Percentiles rank a stretch among this genome's conserved stretches.
phyloP scores from a whole-genome alignment of 1,139 yeast species.

The Zygosaccharomyces pseudobailii region DNA sequence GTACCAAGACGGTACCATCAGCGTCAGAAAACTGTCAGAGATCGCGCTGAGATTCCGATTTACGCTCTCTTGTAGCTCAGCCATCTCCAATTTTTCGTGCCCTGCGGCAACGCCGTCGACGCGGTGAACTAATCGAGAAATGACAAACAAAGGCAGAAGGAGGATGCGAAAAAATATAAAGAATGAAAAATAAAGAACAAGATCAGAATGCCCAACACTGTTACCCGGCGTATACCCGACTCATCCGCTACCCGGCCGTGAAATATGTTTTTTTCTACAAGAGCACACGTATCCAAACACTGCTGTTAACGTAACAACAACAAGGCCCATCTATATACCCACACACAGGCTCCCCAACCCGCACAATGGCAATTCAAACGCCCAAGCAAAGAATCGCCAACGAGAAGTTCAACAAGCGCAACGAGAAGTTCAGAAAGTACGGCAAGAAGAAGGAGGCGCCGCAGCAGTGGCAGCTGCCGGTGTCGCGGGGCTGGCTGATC shows the following conservation, averaged over 20 bases:
- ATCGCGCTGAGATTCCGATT: not conserved
- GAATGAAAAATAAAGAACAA: not conserved
- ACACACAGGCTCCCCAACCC: not conserved
- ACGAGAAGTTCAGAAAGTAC: slow-evolving; percentile 59
- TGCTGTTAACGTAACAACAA: not conserved
- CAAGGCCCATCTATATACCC: not conserved
- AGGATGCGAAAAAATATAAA: not conserved
- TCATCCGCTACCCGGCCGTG: no score
- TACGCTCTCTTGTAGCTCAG: not conserved
- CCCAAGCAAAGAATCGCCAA: slow-evolving; percentile 84
- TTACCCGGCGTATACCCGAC: no score
- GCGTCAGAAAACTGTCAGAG: not conserved
- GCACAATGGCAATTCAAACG: slow-evolving; percentile 50
- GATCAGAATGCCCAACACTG: no score
- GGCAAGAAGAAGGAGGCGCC: slow-evolving; percentile 50
- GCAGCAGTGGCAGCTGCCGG: slow-evolving; percentile 52
- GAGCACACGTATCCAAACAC: not conserved
- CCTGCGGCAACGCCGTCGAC: not conserved
- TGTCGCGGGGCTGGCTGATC: slow-evolving; percentile 39
- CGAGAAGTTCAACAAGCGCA: slow-evolving; percentile 69
- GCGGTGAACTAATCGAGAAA: not conserved
- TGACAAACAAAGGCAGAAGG: not conserved
- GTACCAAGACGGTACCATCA: not conserved
- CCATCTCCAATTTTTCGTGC: not conserved
- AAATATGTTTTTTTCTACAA: no score